Base-by-base conservation (phyloP, 805 yeast species). In the Wickerhamiella kurtzmanii region DNA sequence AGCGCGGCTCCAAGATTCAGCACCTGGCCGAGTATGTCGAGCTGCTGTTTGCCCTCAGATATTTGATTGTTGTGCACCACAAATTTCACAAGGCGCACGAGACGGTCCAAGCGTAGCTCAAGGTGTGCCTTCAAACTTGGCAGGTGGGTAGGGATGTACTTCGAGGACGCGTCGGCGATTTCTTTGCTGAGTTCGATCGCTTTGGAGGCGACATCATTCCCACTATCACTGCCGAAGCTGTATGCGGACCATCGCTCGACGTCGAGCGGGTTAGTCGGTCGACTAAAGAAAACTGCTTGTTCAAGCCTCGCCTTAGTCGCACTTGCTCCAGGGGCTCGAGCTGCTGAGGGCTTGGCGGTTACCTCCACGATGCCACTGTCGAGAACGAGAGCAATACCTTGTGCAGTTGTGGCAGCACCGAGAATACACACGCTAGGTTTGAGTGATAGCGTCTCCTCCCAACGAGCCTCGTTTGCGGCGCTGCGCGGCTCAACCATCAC, bases 381-480 rank as follows among this genome's bases (percentile, higher is more conserved):
- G 4, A 53, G 68, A 35, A 84, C 58, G 1, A 81, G 73, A 3
- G 92, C 94, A 19, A 74, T 69, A 32, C 72, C 70, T 5, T 71
- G 67, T 1, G 83, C 73, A 15, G 80, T 55, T 1, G 71, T 53
- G 13, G 66, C 64, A 4, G 79, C 60, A 0, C 88, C 87, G 35
- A 80, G 64, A 17, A 85, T 65, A 0, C 68, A 60, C 3, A 79
- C 70, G 16, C 71, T 68, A 1, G 69, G 50, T 50, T 75, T 76
- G 52, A 88, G 73, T 4, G 71, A 64, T 11, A 88, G 68, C 11
- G 76, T 67, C 60, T 89, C 96, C 61, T 87, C 95, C 95, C 95
- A 88, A 55, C 79, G 48, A 4, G 48, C 40, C 22, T 17, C 21
- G 18, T 43, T 41, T 15, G 41, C 36, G 22, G 49, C 28, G 39